A percentile compares a stretch with the other conserved stretches of the same genome.
phyloP scores from a whole-genome alignment of 495 filamentous ascomycete species.

The Penicillium simplicissimum region DNA sequence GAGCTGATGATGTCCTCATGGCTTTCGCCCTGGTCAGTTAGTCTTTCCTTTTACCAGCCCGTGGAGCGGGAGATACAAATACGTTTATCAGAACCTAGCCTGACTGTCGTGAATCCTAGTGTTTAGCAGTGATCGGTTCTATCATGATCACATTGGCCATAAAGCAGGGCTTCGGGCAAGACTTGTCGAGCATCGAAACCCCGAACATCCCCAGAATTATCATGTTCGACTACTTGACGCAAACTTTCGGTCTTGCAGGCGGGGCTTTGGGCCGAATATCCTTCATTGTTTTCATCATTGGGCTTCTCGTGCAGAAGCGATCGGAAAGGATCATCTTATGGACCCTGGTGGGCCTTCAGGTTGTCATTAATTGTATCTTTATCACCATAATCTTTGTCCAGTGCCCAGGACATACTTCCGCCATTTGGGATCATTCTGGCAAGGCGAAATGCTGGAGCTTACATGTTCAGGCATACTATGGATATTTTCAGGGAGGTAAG shows the following conservation, averaged over 20 bases:
- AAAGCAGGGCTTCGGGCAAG: constrained; percentile 27
- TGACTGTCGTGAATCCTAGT: constrained; percentile 14
- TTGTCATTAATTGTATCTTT: constrained; percentile 29
- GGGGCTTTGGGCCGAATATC: constrained; percentile 35
- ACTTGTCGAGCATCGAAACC: constrained; percentile 11
- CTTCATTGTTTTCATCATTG: constrained; percentile 41
- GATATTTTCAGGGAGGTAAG: constrained; percentile 43
- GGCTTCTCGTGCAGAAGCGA: constrained; percentile 36
- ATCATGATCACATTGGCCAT: constrained; percentile 25
- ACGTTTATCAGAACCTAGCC: background rate
- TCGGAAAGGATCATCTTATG: constrained; percentile 36
- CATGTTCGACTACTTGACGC: constrained; percentile 30
- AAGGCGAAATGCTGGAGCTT: constrained; percentile 35
- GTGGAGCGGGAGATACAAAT: background rate
- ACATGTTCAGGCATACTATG: constrained; percentile 40
- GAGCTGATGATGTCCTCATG: constrained; percentile 31
- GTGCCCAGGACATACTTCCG: constrained; percentile 37
- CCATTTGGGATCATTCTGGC: constrained; percentile 41
- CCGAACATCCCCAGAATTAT: constrained; percentile 20
- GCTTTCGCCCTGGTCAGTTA: constrained; percentile 30
- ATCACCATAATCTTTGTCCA: constrained; percentile 42
- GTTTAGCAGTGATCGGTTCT: constrained; percentile 27
- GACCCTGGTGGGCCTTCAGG: constrained; percentile 28
- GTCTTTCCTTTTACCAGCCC: background rate
- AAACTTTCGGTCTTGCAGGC: constrained; percentile 27